phyloP scores from a whole-genome alignment of 495 filamentous ascomycete genomes.

The Podospora appendiculata region DNA sequence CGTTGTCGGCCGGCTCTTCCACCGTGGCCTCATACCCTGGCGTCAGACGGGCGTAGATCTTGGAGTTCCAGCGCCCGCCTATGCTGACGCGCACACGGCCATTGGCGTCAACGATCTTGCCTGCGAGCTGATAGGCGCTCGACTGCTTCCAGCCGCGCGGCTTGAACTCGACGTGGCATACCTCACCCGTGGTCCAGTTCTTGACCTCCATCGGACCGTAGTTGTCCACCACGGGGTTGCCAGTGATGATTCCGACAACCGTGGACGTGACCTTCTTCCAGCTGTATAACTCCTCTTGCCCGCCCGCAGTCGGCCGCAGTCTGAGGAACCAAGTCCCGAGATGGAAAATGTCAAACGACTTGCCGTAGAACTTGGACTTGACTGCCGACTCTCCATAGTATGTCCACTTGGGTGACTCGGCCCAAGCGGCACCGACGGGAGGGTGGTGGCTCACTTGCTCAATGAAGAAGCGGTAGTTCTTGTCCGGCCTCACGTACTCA shows the following conservation, averaged over 20 bases:
- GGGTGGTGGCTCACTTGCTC: conserved; percentile 99
- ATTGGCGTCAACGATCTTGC: conserved; percentile 68
- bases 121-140: conserved; percentile 77
- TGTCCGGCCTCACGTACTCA: conserved; percentile 91
- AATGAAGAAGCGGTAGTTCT: conserved; percentile 95
- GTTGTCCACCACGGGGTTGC: conserved; percentile 94
- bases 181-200: conserved; percentile 91
- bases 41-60: conserved; percentile 87
- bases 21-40: conserved; percentile 75
- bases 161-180: conserved; percentile 90
- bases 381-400: conserved; percentile 98
- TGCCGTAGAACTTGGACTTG: conserved; percentile 95
- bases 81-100: conserved; percentile 78
- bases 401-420: conserved; percentile 89
- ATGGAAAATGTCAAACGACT: conserved; percentile 93
- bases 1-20: conserved; percentile 45
- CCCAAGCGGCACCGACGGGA: conserved; percentile 87
- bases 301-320: conserved; percentile 68
- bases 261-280: conserved; percentile 99
- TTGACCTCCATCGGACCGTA: conserved; percentile 96
- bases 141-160: conserved; percentile 89
- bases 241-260: conserved; percentile 97
- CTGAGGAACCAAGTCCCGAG: conserved; percentile 95
- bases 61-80: conserved; percentile 95
- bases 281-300: conserved; percentile 81